Evolutionary conservation across 352 stramenopile genomes (phyloP), one percentile per base, ranked within the genome.

Genomic region (Phytophthora tentaculata): DNA sequence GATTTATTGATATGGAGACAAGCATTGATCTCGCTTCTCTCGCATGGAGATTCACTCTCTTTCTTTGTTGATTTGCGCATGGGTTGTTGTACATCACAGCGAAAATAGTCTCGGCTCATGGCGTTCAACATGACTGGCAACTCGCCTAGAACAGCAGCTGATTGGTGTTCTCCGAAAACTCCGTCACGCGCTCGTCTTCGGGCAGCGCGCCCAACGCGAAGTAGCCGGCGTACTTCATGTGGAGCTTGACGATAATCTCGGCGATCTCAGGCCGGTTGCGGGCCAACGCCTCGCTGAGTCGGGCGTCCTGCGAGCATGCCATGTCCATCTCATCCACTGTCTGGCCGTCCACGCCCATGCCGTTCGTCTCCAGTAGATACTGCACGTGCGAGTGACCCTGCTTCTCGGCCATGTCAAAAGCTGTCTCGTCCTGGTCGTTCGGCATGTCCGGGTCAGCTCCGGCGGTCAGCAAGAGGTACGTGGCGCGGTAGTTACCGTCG

Each of bases 401-500:
- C 28, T 67, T 68, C 47, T 84, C 79, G 13, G 86, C 86, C 43
- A 96, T 79, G 50, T 96, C 88, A 54, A 94, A 92, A 12, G 88
- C 81, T 54, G 88, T 94, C 59, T 96, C 71, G 48, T 90, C 79
- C n/a, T 77, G 73, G 22, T 86, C 74, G 64, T 96, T 94, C 22
- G 88, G 88, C 82, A 96, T 93, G 60, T 94, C 84, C 24, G 88
- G 83, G 56, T 96, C 88, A 5, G 86, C 88, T 26, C 88, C 88
- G 9, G 88, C 88, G n/a, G 86, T 93, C 13, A 96, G 62, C 54
- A 96, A 64, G 39, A 94, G 61, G 52, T 94, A 94, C 24, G 84
- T 92, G 10, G 83, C 76, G 43, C 86, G 83, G 69, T 94, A 91
- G 71, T 94, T 88, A 16, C 86, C 88, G 39, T 86, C 80, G 23